phyloP scores from a whole-genome alignment of 2,329 filamentous ascomycete genomes.

The Colletotrichum sp. region DNA sequence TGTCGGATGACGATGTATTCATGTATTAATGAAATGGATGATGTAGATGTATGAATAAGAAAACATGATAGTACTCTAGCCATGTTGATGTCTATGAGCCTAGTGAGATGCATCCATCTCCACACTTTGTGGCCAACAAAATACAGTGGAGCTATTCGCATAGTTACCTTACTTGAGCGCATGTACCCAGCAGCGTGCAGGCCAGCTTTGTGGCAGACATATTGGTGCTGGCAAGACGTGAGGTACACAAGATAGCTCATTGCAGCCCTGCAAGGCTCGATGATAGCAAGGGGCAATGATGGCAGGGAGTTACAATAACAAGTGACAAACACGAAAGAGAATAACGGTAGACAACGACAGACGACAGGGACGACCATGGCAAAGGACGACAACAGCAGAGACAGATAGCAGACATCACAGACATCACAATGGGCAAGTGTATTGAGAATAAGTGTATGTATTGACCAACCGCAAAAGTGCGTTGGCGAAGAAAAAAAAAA shows the following conservation, averaged over 20 bases:
- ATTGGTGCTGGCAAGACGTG: too few relatives aligned
- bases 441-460: background rate
- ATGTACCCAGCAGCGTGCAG: too few relatives aligned
- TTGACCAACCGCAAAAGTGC: background rate
- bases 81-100: background rate
- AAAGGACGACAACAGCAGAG: too few relatives aligned
- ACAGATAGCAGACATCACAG: background rate
- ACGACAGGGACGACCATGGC: background rate
- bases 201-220: too few relatives aligned
- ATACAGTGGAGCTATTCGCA: too few relatives aligned
- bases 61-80: background rate
- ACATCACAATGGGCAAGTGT: background rate
- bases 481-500: background rate
- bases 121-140: too few relatives aligned
- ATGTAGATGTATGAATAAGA: slow-evolving; percentile 1
- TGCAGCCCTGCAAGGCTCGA: too few relatives aligned
- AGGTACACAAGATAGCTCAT: too few relatives aligned
- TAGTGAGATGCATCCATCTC: background rate
- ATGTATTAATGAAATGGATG: slow-evolving; percentile 3
- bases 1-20: background rate
- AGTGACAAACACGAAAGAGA: too few relatives aligned
- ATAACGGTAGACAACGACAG: background rate
- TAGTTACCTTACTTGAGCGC: too few relatives aligned
- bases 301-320: too few relatives aligned
- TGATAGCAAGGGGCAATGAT: too few relatives aligned